Evolutionary conservation across 345 rosid species (phyloP).

Genomic region (Populus simonii): DNA sequence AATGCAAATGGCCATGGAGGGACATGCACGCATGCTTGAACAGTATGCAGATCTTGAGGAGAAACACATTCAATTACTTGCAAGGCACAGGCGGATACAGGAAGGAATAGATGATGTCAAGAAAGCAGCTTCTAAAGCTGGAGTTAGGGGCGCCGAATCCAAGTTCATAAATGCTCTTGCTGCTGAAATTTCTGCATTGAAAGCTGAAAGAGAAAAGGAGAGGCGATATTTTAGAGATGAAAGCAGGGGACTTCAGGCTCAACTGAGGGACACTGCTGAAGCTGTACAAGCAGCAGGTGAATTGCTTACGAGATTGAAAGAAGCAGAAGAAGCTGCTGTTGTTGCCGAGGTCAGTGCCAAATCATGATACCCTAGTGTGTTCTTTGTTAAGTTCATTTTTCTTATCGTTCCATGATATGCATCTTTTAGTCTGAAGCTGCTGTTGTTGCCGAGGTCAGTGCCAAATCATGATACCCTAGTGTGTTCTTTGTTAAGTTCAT

Average conservation of each 20-base stretch:
- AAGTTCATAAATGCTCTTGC: conserved; percentile 92
- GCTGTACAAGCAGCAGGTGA: conserved; percentile 99
- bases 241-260: conserved; percentile 81
- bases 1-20: conserved; percentile 94
- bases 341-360: conserved; percentile 54
- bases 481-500: neutral
- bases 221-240: conserved; percentile 80
- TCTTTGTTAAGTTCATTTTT: neutral
- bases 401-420: neutral
- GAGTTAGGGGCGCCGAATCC: conserved; percentile 90
- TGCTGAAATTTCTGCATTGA: conserved; percentile 83
- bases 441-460: conserved; percentile 57
- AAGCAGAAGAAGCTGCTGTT: conserved; percentile 82
- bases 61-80: conserved; percentile 85
- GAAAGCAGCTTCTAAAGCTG: conserved; percentile 90
- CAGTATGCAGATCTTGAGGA: conserved; percentile 95
- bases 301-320: conserved; percentile 87
- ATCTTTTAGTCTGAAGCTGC: conserved; percentile 35
- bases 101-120: conserved; percentile 93
- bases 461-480: neutral
- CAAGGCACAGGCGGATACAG: conserved; percentile 82
- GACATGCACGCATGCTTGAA: conserved; percentile 94
- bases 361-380: neutral
- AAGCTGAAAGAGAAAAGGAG: conserved; percentile 80
- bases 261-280: conserved; percentile 89